Base-by-base conservation (phyloP, 2,329 filamentous ascomycete genomes). In the Pestalotiopsis sp. region DNA sequence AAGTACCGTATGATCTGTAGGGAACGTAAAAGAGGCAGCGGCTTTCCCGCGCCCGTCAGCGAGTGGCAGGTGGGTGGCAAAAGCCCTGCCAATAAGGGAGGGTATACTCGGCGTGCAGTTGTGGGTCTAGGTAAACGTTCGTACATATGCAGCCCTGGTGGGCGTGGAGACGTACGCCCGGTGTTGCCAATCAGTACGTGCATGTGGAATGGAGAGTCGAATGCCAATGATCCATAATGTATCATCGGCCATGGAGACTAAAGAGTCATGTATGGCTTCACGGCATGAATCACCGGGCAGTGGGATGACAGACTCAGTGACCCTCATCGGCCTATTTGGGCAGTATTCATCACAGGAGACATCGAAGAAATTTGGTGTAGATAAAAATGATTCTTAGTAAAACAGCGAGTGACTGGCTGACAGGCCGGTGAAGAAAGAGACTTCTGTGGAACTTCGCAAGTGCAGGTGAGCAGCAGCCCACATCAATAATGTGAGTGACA, bases 81-180 rank as follows among this genome's bases (percentile, higher is more conserved):
- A 52, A 56, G 14, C 41, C 45, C 36, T 49, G 65, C 65, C 65
- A 66, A 66, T 66, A 20, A 27, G 41, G 45, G 49, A 12, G 4
- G 27, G 25, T 66, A 66, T 66, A 66, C 9, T 25, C 63, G 25
- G 49, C 23, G 13, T 27, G n/a, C 23, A 13, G 58, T 7, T 40
- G 64, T 27, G 31, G 25, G 7, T 41, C 64, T 12, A 20, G 23
- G 20, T 14, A 52, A 52, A n/a, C 17, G 7, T n/a, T 36, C 13
- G 20, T 65, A 52, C 17, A 68, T 60, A 65, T 66, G 65, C 65
- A 49, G 65, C 40, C 45, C 31, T 65, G 61, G 45, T 66, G 23
- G 45, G 45, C 9, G 17, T 9, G 31, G 31, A 9, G 31, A 36
- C 31, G 31, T 36, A 9, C 31, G 31, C 31, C 31, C 31, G 31